phyloP scores from a whole-genome alignment of 2,329 filamentous ascomycete species.

The Colletotrichum limetticola region DNA sequence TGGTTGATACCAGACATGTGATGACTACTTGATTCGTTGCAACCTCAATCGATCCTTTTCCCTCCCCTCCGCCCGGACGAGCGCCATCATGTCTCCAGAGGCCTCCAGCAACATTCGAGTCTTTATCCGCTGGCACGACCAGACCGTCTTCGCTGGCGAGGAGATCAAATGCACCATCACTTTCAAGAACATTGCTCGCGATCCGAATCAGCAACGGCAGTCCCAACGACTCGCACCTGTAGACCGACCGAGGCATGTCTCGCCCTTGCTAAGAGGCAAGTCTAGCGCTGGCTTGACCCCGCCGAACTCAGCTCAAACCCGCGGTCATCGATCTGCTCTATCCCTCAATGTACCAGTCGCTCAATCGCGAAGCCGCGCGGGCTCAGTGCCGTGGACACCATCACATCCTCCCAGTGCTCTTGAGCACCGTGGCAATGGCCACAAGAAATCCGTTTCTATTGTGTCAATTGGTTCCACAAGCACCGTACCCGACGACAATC shows the following conservation, averaged over 20 bases:
- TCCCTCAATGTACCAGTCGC: slow-evolving; percentile 68
- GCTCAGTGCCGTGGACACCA: slow-evolving; percentile 59
- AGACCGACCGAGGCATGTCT: slow-evolving; percentile 42
- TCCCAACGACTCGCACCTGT: slow-evolving; percentile 37
- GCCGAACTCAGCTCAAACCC: slow-evolving; percentile 50
- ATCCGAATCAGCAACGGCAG: slow-evolving; percentile 46
- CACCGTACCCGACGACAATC: slow-evolving; percentile 56
- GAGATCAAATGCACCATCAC: slow-evolving; percentile 95
- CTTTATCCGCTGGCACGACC: slow-evolving; percentile 93
- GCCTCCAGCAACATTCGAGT: slow-evolving; percentile 82
- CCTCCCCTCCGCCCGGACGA: slow-evolving; percentile 30
- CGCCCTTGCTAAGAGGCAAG: slow-evolving; percentile 57
- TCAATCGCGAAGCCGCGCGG: slow-evolving; percentile 55
- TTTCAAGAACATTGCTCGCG: slow-evolving; percentile 84
- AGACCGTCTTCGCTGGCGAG: slow-evolving; percentile 96
- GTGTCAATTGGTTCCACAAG: slow-evolving; percentile 76
- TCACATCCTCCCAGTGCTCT: slow-evolving; percentile 42
- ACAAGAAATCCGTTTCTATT: slow-evolving; percentile 84
- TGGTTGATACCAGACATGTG: slow-evolving; percentile 34
- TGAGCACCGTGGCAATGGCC: slow-evolving; percentile 61
- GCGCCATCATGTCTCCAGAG: slow-evolving; percentile 60
- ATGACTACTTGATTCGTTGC: slow-evolving; percentile 27
- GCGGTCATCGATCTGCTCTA: slow-evolving; percentile 74
- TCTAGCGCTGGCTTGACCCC: slow-evolving; percentile 57
- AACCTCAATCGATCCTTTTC: background rate